Evolutionary conservation across 768 basidiomycete genomes (phyloP).

Genomic region (Melanogaster broomeanus): DNA sequence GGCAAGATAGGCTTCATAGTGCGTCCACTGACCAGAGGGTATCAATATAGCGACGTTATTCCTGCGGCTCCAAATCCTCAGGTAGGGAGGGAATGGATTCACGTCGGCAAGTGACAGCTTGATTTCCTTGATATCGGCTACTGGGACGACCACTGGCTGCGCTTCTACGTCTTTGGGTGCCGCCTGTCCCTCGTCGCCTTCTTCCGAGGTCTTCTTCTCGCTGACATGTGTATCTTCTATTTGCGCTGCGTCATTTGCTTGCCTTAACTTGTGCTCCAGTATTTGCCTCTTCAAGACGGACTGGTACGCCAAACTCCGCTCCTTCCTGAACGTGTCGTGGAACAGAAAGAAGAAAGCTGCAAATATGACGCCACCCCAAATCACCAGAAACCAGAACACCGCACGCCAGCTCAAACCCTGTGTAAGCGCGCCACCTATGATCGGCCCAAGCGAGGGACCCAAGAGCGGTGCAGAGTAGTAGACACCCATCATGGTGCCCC

Average conservation of each 20-base stretch:
- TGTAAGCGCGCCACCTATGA: conserved; percentile 70
- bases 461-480: conserved; percentile 82
- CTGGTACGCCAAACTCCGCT: conserved; percentile 82
- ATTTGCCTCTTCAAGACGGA: conserved; percentile 52
- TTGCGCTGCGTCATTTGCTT: neutral
- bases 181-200: neutral
- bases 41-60: conserved; percentile 69
- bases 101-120: conserved; percentile 66
- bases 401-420: conserved; percentile 76
- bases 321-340: conserved; percentile 80
- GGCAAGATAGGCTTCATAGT: neutral
- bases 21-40: conserved; percentile 20
- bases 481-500: conserved; percentile 82
- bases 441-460: conserved; percentile 65
- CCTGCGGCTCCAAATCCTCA: conserved; percentile 53
- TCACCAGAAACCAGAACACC: conserved; percentile 81
- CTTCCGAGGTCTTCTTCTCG: too few relatives aligned
- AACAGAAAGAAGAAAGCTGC: conserved; percentile 66
- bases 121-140: conserved; percentile 31
- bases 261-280: conserved; percentile 19
- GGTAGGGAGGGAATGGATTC: conserved; percentile 68
- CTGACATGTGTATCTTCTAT: too few relatives aligned
- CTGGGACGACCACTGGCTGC: conserved; percentile 5
- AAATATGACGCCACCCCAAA: conserved; percentile 54
- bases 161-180: conserved; percentile 24